These are phyloP conservation scores for Alectoria sarmentosa DNA, from an alignment of 495 filamentous ascomycete species.

Conservation along the genomic window DNA sequence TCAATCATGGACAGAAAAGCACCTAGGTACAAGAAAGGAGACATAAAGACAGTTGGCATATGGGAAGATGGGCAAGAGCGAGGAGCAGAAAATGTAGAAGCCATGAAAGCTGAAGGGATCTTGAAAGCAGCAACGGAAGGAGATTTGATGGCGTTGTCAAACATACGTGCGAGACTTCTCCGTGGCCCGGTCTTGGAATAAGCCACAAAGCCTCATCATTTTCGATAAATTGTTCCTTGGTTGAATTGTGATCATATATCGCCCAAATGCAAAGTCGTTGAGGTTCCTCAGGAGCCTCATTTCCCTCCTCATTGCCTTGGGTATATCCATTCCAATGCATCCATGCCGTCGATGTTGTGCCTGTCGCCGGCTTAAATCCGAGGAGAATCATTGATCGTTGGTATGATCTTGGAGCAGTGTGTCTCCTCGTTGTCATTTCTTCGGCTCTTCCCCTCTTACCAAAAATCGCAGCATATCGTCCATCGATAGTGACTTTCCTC, in stretches of 20 bases:
- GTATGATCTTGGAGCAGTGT: neutral
- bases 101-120: neutral
- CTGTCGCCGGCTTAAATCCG: neutral
- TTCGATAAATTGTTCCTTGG: neutral
- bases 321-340: neutral
- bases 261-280: neutral
- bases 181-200: neutral
- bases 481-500: slow-evolving; percentile 38
- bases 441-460: slow-evolving; percentile 43
- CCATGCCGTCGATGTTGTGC: neutral
- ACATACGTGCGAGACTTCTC: neutral
- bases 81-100: neutral
- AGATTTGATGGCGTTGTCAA: neutral
- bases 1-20: neutral
- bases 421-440: slow-evolving; percentile 14
- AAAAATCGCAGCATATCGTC: slow-evolving; percentile 51
- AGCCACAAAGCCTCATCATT: neutral
- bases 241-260: neutral
- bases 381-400: neutral
- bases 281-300: neutral
- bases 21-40: neutral
- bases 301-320: neutral
- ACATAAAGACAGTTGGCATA: neutral
- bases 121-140: neutral
- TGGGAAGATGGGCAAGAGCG: neutral